Evolutionary conservation across 768 basidiomycete species (phyloP).

Genomic region (Boletus bicolor): DNA sequence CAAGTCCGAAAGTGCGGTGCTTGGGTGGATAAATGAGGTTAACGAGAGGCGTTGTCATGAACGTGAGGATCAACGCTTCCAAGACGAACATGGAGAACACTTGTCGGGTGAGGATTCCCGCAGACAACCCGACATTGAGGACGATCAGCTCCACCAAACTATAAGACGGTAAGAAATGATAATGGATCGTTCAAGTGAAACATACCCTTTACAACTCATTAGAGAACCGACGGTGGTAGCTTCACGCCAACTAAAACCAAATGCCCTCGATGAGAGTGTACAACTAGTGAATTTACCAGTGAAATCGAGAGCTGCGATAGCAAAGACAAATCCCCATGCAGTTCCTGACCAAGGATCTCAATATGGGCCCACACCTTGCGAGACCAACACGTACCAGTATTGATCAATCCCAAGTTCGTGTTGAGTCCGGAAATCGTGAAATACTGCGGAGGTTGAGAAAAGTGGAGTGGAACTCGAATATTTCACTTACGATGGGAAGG

Average conservation of each 20-base stretch:
- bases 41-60: slow-evolving; percentile 82
- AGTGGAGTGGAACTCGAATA: not conserved
- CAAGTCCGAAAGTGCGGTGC: slow-evolving; percentile 46
- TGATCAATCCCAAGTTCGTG: slow-evolving; percentile 81
- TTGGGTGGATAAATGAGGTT: slow-evolving; percentile 64
- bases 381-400: slow-evolving; percentile 50
- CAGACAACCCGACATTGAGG: slow-evolving; percentile 86
- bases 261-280: slow-evolving; percentile 57
- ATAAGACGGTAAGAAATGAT: slow-evolving; percentile 1
- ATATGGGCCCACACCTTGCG: not conserved
- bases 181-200: slow-evolving; percentile 20
- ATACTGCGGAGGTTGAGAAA: slow-evolving; percentile 50
- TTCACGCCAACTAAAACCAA: slow-evolving; percentile 82
- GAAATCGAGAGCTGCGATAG: slow-evolving; percentile 77
- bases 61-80: slow-evolving; percentile 78
- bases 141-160: slow-evolving; percentile 94
- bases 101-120: slow-evolving; percentile 68
- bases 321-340: slow-evolving; percentile 86
- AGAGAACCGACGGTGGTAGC: slow-evolving; percentile 81
- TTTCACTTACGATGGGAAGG: slow-evolving; percentile 68
- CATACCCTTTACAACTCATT: slow-evolving; percentile 94
- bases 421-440: slow-evolving; percentile 93
- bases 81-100: slow-evolving; percentile 97
- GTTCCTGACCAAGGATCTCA: slow-evolving; percentile 41
- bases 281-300: slow-evolving; percentile 88